These are phyloP conservation scores for Fusarium circinatum DNA, from an alignment of 2,329 filamentous ascomycete species.

Conservation along the genomic window DNA sequence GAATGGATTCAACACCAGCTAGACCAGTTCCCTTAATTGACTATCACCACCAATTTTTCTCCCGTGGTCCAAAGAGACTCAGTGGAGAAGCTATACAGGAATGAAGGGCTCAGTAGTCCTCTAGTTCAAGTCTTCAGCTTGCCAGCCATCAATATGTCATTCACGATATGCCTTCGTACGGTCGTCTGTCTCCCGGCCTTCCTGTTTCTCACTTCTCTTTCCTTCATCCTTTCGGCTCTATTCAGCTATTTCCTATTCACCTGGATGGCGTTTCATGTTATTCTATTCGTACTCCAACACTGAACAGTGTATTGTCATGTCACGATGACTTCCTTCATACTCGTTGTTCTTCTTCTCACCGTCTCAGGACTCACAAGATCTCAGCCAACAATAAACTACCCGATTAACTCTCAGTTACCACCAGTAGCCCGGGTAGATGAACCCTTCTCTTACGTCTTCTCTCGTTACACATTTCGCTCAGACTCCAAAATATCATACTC, in stretches of 20 bases:
- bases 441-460: constrained; percentile 77
- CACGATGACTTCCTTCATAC: constrained; percentile 46
- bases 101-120: constrained; percentile 52
- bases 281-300: constrained; percentile 33
- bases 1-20: background rate
- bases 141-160: constrained; percentile 47
- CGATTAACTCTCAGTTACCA: constrained; percentile 86
- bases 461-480: constrained; percentile 77
- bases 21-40: constrained; percentile 19
- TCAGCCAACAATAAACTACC: constrained; percentile 67
- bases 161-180: constrained; percentile 36
- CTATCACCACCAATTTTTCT: constrained; percentile 16
- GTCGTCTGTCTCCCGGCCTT: constrained; percentile 24
- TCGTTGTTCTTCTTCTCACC: constrained; percentile 42
- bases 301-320: constrained; percentile 36
- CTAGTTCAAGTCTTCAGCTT: constrained; percentile 19
- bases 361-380: constrained; percentile 48
- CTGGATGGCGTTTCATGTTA: constrained; percentile 35
- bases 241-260: constrained; percentile 12
- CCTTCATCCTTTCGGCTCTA: constrained; percentile 22
- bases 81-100: constrained; percentile 45
- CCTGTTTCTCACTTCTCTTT: constrained; percentile 18
- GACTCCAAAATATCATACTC: constrained; percentile 72
- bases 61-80: constrained; percentile 36
- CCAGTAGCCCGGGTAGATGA: constrained; percentile 76